Evolutionary conservation across 208 protist genomes (phyloP).

Genomic region (Leishmania major): DNA sequence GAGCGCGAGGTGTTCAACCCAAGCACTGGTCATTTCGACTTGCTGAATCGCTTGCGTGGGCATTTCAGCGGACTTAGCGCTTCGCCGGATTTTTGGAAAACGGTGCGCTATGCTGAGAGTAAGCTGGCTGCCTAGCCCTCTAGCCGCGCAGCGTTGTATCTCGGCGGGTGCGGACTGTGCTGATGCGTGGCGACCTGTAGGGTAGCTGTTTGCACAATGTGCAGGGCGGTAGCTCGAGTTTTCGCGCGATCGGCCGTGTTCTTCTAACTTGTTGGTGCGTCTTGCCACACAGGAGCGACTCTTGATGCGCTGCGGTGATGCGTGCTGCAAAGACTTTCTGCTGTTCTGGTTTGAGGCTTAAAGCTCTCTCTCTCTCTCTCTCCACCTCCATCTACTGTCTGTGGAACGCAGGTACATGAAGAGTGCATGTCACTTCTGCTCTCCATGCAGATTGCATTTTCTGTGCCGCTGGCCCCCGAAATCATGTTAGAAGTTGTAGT

Average conservation of each 20-base stretch:
- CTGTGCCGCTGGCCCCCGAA: not conserved
- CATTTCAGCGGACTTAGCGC: slow-evolving; percentile 48
- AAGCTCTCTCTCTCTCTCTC: not conserved
- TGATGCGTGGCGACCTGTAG: not conserved
- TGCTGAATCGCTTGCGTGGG: slow-evolving; percentile 64
- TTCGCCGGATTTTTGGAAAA: slow-evolving; percentile 29
- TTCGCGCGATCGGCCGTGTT: no score
- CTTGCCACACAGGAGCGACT: not conserved
- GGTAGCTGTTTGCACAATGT: not conserved
- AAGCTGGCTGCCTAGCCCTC: not conserved
- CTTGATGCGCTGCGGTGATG: not conserved
- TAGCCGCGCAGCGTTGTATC: not conserved
- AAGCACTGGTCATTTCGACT: slow-evolving; percentile 62
- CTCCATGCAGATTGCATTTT: not conserved
- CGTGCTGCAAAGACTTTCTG: not conserved
- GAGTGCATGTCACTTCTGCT: not conserved
- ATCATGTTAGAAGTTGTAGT: not conserved
- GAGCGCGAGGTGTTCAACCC: slow-evolving; percentile 67
- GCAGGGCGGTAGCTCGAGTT: not conserved
- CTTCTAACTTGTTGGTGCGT: not conserved
- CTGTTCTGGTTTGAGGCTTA: not conserved
- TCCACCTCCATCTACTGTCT: no score
- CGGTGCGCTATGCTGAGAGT: slow-evolving; percentile 10
- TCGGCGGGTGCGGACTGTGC: not conserved
- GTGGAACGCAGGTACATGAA: not conserved